Evolutionary conservation across 208 protist species (phyloP).

Genomic region (Leishmania guyanensis): DNA sequence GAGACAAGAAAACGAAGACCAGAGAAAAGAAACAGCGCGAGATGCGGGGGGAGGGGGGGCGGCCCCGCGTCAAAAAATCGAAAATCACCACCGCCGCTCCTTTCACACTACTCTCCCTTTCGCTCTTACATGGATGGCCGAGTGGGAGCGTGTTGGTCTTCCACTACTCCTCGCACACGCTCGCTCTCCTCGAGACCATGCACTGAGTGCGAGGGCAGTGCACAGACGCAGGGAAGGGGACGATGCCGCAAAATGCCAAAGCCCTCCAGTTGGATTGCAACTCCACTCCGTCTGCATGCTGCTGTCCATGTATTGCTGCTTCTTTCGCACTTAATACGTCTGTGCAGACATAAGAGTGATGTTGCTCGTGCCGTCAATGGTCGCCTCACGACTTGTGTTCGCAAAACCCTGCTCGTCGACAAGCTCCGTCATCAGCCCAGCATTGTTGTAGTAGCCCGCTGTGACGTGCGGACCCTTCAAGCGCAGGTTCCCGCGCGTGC

Average conservation of each 20-base stretch:
- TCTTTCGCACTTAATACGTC: constrained; percentile 52
- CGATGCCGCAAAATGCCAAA: not conserved
- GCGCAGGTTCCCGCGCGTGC: constrained; percentile 85
- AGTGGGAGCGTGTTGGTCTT: not conserved
- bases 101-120: constrained; percentile 3
- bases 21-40: constrained; percentile 5
- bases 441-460: constrained; percentile 91
- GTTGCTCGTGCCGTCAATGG: constrained; percentile 71
- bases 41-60: not conserved
- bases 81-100: not conserved
- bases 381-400: constrained; percentile 85
- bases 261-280: not conserved
- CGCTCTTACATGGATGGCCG: not conserved
- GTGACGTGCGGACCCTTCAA: constrained; percentile 88
- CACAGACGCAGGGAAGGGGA: not conserved
- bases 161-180: not conserved
- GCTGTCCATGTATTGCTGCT: not conserved
- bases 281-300: not conserved
- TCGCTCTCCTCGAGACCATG: not conserved
- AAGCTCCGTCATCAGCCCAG: constrained; percentile 86
- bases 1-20: not conserved
- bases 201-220: not conserved
- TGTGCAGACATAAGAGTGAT: constrained; percentile 65
- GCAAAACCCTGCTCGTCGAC: constrained; percentile 88
- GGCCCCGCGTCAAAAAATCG: not conserved